Percentiles rank a stretch among this genome's conserved stretches.
Conservation (phyloP, 2,329 filamentous ascomycete genomes). For the Phialophora verrucosa region DNA sequence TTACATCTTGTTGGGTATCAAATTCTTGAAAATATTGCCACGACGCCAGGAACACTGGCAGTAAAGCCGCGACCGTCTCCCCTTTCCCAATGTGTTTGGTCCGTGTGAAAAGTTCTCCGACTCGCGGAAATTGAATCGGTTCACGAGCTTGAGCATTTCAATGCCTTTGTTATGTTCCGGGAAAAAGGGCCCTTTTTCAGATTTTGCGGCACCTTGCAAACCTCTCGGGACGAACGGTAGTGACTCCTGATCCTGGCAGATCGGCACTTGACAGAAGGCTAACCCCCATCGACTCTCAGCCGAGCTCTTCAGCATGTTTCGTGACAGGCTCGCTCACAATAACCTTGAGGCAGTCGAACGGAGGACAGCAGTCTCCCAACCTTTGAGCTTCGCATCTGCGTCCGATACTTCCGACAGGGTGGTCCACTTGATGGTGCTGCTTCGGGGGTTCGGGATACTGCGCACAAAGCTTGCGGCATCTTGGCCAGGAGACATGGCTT, state of each 20-base stretch:
- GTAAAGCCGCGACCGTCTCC: neutral
- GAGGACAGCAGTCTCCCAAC: neutral
- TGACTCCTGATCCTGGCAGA: too few relatives aligned
- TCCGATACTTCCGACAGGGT: neutral
- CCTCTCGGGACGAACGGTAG: too few relatives aligned
- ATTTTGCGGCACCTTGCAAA: too few relatives aligned
- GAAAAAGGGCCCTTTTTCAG: too few relatives aligned
- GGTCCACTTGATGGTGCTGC: neutral
- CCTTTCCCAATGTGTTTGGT: neutral
- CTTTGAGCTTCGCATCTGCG: neutral
- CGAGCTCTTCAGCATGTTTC: neutral
- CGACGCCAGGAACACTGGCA: neutral
- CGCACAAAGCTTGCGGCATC: neutral
- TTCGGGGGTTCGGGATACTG: neutral
- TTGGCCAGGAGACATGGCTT: conserved; percentile 1
- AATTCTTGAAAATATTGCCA: neutral
- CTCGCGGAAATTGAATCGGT: too few relatives aligned
- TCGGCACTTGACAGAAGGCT: too few relatives aligned
- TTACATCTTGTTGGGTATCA: too few relatives aligned
- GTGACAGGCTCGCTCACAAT: neutral
- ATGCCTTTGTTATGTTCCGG: too few relatives aligned
- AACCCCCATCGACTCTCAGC: too few relatives aligned
- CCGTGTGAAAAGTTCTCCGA: too few relatives aligned
- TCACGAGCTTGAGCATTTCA: too few relatives aligned
- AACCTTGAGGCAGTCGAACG: neutral